Percentiles rank a stretch among this genome's conserved stretches.
These are phyloP conservation scores for Wickerhamomyces silvicola DNA, from an alignment of 805 yeast species.

Conservation along the genomic window DNA sequence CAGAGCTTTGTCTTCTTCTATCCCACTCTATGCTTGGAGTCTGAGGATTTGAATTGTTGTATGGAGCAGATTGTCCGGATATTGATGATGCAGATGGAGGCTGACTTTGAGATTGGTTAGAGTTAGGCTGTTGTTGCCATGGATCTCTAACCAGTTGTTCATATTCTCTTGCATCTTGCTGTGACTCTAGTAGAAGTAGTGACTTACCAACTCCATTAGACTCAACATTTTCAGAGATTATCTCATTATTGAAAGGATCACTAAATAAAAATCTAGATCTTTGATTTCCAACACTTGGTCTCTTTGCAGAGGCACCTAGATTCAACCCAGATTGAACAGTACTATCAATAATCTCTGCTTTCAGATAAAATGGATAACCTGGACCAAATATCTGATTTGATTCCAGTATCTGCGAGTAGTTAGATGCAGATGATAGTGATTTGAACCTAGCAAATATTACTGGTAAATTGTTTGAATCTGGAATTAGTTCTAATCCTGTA, in stretches of 20 bases:
- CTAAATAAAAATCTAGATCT: slow-evolving; percentile 65
- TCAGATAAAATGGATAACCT: slow-evolving; percentile 31
- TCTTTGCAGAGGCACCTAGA: slow-evolving; percentile 29
- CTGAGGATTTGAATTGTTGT: slow-evolving; percentile 29
- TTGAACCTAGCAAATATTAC: slow-evolving; percentile 39
- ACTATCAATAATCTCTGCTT: slow-evolving; percentile 35
- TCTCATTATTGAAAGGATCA: slow-evolving; percentile 47
- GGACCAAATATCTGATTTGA: slow-evolving; percentile 45
- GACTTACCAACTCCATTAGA: slow-evolving; percentile 35
- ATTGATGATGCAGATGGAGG: slow-evolving; percentile 10
- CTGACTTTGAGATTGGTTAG: slow-evolving; percentile 10
- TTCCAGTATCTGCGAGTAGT: slow-evolving; percentile 34
- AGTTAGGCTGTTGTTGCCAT: slow-evolving; percentile 23
- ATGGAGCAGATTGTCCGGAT: slow-evolving; percentile 11
- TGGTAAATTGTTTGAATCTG: slow-evolving; percentile 27
- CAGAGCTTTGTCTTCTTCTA: slow-evolving; percentile 48
- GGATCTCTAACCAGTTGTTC: slow-evolving; percentile 40
- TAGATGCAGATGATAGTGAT: slow-evolving; percentile 37
- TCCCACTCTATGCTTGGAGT: slow-evolving; percentile 40
- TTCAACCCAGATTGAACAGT: slow-evolving; percentile 12
- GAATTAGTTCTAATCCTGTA: slow-evolving; percentile 40
- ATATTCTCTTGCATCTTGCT: slow-evolving; percentile 31
- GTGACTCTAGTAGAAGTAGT: slow-evolving; percentile 32
- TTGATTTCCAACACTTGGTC: slow-evolving; percentile 51
- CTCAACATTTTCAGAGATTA: slow-evolving; percentile 15